Evolutionary conservation across 2,329 filamentous ascomycete genomes (phyloP).

Genomic region (Penicillium thymicola): DNA sequence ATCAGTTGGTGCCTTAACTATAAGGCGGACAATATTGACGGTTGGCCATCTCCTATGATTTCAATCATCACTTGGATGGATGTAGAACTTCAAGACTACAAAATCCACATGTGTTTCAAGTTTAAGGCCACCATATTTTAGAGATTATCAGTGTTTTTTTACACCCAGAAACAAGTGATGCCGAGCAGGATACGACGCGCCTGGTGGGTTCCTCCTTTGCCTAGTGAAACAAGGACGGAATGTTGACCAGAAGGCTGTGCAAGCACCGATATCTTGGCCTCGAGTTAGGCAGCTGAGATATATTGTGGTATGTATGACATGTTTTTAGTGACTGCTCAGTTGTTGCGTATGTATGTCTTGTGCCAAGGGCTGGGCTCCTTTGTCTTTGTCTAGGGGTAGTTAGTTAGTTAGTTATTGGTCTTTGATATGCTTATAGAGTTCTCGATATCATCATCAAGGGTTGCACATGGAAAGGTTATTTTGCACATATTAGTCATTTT

Average conservation of each 20-base stretch:
- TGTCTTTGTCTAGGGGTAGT: background rate
- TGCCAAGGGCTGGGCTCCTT: constrained; percentile 1
- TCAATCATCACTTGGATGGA: background rate
- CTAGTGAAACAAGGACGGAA: background rate
- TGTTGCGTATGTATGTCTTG: background rate
- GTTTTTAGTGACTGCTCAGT: background rate
- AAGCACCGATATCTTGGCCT: background rate
- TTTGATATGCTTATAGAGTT: background rate
- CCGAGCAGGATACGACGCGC: background rate
- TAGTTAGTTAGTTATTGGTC: too few relatives aligned
- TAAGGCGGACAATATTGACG: constrained; percentile 5
- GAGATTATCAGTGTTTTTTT: background rate
- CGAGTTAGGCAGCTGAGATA: constrained; percentile 1
- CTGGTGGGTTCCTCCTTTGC: background rate
- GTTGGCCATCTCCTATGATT: background rate
- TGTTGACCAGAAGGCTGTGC: background rate
- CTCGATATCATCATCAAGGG: background rate
- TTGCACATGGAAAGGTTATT: background rate
- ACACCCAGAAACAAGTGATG: background rate
- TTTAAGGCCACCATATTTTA: background rate
- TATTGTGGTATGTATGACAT: background rate
- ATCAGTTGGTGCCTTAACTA: constrained; percentile 5
- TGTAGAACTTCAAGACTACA: background rate
- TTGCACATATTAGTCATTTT: background rate
- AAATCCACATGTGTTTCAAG: background rate